Base-by-base conservation (phyloP, 192 early-diverging fungal genomes). In the Haplosporangium gracile region DNA sequence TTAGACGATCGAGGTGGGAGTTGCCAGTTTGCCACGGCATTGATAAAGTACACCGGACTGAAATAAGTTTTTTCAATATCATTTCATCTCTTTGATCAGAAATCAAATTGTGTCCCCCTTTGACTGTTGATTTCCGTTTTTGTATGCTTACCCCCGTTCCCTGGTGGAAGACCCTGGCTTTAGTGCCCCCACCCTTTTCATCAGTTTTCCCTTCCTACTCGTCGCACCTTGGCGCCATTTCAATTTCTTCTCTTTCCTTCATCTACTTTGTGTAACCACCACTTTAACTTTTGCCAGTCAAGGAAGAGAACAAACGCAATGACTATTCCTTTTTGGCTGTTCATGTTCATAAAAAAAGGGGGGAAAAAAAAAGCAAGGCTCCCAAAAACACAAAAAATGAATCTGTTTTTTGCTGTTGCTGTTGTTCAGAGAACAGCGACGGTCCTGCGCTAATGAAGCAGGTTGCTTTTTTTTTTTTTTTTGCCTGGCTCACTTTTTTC, bases 241-340 rank as follows among this genome's bases (percentile, higher is more conserved):
- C 26, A 65, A 57, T 57, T 32, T 29, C 60, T 65, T 32, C 29
- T 32, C 60, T 32, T 65, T 65, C 60, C 26, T 65, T 32, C 11
- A 65, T 65, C n/a, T 65, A 65, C 26, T 65, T 65, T 65, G 60
- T 65, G 60, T 65, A 65, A 65, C 60, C 29, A 32, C 32, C 9
- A 57, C 55, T 57, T 57, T 26, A 26, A 24, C 8, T 45, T 45
- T 11, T 26, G 4, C 55, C 22, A 57, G 16, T 55, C 55, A 57
- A 10, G 55, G n/a, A 26, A 10, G 16, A 26, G n/a, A 26, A 24
- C 5, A 26, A 15, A 32, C 29, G 60, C 20, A 51, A 51, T 51
- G 26, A 29, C 60, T 65, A 22, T 24, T 22, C 55, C 13, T 53
- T 57, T 57, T 24, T 57, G n/a, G 11, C 60, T 65, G 26, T 26